Percentiles rank a stretch among this genome's conserved stretches.
These are phyloP conservation scores for Spiraea crenata DNA, from an alignment of 331 rosid species.

Conservation along the genomic window DNA sequence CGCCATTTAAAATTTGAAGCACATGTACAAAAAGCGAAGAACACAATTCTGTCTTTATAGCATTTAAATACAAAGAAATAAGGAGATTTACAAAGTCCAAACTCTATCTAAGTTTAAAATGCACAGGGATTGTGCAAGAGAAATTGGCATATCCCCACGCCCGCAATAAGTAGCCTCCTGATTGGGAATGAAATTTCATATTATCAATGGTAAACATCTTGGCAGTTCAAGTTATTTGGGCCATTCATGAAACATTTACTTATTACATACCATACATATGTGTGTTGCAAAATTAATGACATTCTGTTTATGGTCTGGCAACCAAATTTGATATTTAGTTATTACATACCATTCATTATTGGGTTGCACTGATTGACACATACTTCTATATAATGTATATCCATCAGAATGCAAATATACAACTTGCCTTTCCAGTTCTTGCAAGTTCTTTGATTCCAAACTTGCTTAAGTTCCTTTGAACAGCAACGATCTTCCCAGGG, in stretches of 20 bases:
- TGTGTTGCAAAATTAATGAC: not conserved
- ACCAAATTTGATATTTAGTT: not conserved
- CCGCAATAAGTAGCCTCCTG: not conserved
- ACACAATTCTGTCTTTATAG: not conserved
- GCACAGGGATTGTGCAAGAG: too few species aligned
- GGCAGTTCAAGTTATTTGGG: slow-evolving; percentile 7
- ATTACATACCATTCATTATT: not conserved
- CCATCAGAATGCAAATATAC: not conserved
- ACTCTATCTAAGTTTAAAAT: too few species aligned
- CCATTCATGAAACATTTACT: not conserved
- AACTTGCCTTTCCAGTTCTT: slow-evolving; percentile 57
- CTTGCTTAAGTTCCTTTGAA: slow-evolving; percentile 48
- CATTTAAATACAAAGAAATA: not conserved
- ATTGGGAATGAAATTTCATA: not conserved
- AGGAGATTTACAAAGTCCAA: too few species aligned
- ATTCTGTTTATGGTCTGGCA: not conserved
- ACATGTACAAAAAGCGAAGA: not conserved
- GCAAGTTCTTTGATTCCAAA: slow-evolving; percentile 57
- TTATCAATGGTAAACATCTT: not conserved
- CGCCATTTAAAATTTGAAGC: not conserved
- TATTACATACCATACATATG: not conserved
- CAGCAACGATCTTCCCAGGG: slow-evolving; percentile 59
- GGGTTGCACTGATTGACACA: not conserved
- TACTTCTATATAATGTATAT: not conserved
- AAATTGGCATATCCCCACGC: too few species aligned